These are phyloP conservation scores for Plantago lanceolata DNA, from an alignment of 305 asterid genomes.

Conservation along the genomic window DNA sequence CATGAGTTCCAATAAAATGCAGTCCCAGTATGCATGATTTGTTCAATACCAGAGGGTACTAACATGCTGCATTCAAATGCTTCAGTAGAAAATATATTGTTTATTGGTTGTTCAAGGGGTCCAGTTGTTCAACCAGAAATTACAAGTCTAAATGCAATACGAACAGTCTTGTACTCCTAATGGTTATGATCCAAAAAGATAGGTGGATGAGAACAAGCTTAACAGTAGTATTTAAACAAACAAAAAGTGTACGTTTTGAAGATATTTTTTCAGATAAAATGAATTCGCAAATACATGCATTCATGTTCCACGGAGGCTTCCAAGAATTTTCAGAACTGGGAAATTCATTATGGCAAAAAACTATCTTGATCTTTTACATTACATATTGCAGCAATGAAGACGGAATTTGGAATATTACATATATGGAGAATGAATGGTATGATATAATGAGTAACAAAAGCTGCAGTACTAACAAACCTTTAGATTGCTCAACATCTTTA, in stretches of 20 bases:
- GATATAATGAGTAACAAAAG: conserved; percentile 11
- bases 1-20: neutral
- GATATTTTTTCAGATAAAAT: neutral
- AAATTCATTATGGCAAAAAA: conserved; percentile 15
- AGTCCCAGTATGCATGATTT: conserved; percentile 5
- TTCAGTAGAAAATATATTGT: neutral
- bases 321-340: conserved; percentile 2
- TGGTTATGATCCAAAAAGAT: neutral
- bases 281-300: neutral
- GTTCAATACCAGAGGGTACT: conserved; percentile 14
- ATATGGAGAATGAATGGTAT: conserved; percentile 16
- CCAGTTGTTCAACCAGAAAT: neutral
- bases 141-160: neutral
- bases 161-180: neutral
- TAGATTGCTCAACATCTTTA: conserved; percentile 97
- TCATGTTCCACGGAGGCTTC: conserved; percentile 16
- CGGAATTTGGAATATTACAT: conserved; percentile 10
- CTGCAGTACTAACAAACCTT: conserved; percentile 54
- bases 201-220: too few relatives aligned
- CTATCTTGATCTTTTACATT: neutral
- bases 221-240: too few relatives aligned
- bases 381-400: neutral
- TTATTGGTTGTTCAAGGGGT: neutral
- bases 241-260: neutral
- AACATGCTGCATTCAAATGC: conserved; percentile 1